Evolutionary conservation across 2,329 filamentous ascomycete species (phyloP).

Genomic region (Hirsutella rhossiliensis): DNA sequence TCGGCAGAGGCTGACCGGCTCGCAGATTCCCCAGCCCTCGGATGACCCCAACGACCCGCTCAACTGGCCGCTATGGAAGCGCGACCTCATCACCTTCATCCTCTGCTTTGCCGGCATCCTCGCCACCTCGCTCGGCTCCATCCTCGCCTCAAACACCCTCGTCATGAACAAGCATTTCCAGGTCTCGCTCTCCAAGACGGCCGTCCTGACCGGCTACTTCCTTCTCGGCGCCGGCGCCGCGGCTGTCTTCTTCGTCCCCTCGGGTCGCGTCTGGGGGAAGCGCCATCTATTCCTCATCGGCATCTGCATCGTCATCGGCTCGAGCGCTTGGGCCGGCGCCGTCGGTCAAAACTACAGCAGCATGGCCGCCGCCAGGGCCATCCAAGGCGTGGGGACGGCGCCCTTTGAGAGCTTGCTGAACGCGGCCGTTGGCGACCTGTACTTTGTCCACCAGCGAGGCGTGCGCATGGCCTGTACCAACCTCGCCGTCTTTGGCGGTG

Average conservation of each 20-base stretch:
- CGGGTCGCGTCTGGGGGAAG: slow-evolving; percentile 84
- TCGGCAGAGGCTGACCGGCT: not conserved
- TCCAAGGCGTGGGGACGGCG: slow-evolving; percentile 77
- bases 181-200: slow-evolving; percentile 60
- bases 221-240: slow-evolving; percentile 71
- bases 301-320: slow-evolving; percentile 58
- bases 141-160: slow-evolving; percentile 80
- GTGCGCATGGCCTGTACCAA: slow-evolving; percentile 74
- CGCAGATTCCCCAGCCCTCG: slow-evolving; percentile 63
- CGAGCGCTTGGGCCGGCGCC: slow-evolving; percentile 67
- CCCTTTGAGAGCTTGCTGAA: slow-evolving; percentile 88
- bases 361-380: slow-evolving; percentile 64
- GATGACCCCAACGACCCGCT: slow-evolving; percentile 86
- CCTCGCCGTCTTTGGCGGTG: slow-evolving; percentile 43
- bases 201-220: slow-evolving; percentile 77
- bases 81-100: slow-evolving; percentile 67
- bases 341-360: slow-evolving; percentile 56
- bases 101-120: slow-evolving; percentile 75
- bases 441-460: slow-evolving; percentile 76
- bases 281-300: slow-evolving; percentile 77
- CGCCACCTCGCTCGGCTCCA: slow-evolving; percentile 70
- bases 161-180: slow-evolving; percentile 58
- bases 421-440: slow-evolving; percentile 78
- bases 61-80: slow-evolving; percentile 73
- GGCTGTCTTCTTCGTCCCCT: slow-evolving; percentile 77